These are phyloP conservation scores for Chytriomyces sp. DNA, from an alignment of 192 early-diverging fungal genomes.

Conservation along the genomic window DNA sequence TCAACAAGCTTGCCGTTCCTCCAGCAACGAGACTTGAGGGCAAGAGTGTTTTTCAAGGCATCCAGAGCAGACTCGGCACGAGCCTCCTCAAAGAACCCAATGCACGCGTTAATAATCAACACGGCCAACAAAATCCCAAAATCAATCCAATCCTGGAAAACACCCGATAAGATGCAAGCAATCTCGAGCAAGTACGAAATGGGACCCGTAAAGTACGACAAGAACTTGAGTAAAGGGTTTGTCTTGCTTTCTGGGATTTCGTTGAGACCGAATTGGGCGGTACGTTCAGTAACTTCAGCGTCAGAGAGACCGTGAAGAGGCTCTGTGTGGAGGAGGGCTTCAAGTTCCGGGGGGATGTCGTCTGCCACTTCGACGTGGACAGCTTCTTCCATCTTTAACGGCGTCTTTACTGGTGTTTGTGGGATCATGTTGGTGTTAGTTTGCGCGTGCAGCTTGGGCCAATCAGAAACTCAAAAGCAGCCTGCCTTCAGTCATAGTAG, in stretches of 20 bases:
- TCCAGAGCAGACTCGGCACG: slow-evolving; percentile 93
- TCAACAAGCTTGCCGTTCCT: slow-evolving; percentile 81
- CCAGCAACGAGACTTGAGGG: slow-evolving; percentile 81
- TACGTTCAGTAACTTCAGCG: slow-evolving; percentile 74
- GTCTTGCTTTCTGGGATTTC: slow-evolving; percentile 77
- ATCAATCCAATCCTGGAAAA: slow-evolving; percentile 81
- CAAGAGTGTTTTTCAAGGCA: slow-evolving; percentile 92
- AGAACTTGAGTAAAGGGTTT: slow-evolving; percentile 84
- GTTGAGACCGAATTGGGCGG: slow-evolving; percentile 77
- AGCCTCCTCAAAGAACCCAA: slow-evolving; percentile 93
- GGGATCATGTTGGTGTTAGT: no score
- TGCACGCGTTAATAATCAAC: slow-evolving; percentile 87
- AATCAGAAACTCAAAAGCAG: not conserved
- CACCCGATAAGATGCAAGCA: slow-evolving; percentile 83
- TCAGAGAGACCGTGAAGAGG: slow-evolving; percentile 74
- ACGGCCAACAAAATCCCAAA: slow-evolving; percentile 86
- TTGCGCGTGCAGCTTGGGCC: not conserved
- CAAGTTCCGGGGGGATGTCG: slow-evolving; percentile 42
- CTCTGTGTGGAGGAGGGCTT: slow-evolving; percentile 73
- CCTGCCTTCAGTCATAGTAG: not conserved
- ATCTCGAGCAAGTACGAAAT: slow-evolving; percentile 91
- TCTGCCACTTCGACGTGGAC: slow-evolving; percentile 51
- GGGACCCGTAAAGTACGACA: slow-evolving; percentile 86
- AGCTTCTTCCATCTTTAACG: slow-evolving; percentile 27
- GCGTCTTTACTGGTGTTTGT: not conserved